Conservation (phyloP, 192 early-diverging fungal genomes). For the Coemansia sp. region DNA sequence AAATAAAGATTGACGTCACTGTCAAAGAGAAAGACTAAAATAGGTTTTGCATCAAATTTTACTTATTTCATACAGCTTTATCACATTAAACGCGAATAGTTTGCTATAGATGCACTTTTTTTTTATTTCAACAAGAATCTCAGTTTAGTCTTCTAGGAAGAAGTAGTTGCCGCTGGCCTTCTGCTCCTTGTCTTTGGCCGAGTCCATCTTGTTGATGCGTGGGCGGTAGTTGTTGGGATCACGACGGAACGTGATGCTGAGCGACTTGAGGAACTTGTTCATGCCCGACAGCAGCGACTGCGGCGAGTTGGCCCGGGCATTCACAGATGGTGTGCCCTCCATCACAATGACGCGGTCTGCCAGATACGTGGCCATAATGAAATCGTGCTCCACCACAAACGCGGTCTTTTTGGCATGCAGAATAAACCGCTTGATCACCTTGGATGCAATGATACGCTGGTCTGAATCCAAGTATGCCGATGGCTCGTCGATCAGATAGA, state of each 20-base stretch:
- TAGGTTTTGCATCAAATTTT: too few species aligned
- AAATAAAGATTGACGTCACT: conserved; percentile 39
- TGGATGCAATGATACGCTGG: conserved; percentile 97
- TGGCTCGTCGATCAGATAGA: conserved; percentile 97
- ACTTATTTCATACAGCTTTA: too few species aligned
- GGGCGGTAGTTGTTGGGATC: conserved; percentile 97
- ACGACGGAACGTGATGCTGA: conserved; percentile 96
- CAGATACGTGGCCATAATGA: conserved; percentile 98
- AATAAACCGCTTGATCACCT: conserved; percentile 98
- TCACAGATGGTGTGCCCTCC: conserved; percentile 83
- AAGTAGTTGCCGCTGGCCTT: conserved; percentile 71
- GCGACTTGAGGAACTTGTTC: conserved; percentile 91
- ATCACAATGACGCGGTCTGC: conserved; percentile 96
- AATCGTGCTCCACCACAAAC: conserved; percentile 98
- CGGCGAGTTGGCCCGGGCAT: conserved; percentile 79
- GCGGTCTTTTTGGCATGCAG: conserved; percentile 95
- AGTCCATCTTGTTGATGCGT: conserved; percentile 95
- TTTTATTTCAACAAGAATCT: too few species aligned
- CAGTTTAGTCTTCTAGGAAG: conserved; percentile 63
- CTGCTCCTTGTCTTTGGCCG: conserved; percentile 94
- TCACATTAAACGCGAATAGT: too few species aligned
- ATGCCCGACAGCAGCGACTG: conserved; percentile 90
- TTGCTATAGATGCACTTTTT: too few species aligned
- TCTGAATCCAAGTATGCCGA: conserved; percentile 98
- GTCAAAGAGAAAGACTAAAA: conserved; percentile 38